These are phyloP conservation scores for Maudiozyma barnettii DNA, from an alignment of 805 yeast species.

Conservation along the genomic window DNA sequence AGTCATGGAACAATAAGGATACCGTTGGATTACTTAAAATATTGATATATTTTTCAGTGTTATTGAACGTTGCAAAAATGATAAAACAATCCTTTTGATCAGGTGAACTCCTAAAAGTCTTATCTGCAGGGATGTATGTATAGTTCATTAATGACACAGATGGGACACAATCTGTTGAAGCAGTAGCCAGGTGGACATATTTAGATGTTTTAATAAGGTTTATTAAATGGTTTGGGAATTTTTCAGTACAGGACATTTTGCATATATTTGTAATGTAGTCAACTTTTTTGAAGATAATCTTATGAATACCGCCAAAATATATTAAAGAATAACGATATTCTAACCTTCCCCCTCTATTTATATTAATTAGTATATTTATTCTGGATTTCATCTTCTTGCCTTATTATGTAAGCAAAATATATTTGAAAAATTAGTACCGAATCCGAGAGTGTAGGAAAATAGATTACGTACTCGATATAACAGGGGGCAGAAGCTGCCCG, in stretches of 20 bases:
- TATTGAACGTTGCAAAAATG: slow-evolving; percentile 60
- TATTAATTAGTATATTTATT: too few species aligned
- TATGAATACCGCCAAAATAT: too few species aligned
- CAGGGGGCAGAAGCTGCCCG: too few species aligned
- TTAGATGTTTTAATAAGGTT: slow-evolving; percentile 49
- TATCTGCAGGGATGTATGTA: slow-evolving; percentile 46
- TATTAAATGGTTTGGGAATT: slow-evolving; percentile 32
- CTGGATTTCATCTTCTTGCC: too few species aligned
- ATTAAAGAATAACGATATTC: too few species aligned
- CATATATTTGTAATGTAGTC: too few species aligned
- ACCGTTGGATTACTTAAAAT: slow-evolving; percentile 64
- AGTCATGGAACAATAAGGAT: slow-evolving; percentile 79
- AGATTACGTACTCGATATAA: too few species aligned
- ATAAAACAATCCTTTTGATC: slow-evolving; percentile 34
- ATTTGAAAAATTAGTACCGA: too few species aligned
- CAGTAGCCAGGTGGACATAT: slow-evolving; percentile 79
- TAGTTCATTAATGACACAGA: slow-evolving; percentile 90
- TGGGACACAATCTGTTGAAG: slow-evolving; percentile 55
- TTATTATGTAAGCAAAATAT: too few species aligned
- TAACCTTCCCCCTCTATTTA: too few species aligned
- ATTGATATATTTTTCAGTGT: slow-evolving; percentile 68
- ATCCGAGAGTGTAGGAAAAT: too few species aligned
- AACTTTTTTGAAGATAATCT: too few species aligned
- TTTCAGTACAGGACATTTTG: slow-evolving; percentile 26
- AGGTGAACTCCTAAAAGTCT: slow-evolving; percentile 31